Evolutionary conservation across 495 filamentous ascomycete genomes (phyloP), one percentile per base, ranked within the genome.

Genomic region (Aspergillus cristatus): DNA sequence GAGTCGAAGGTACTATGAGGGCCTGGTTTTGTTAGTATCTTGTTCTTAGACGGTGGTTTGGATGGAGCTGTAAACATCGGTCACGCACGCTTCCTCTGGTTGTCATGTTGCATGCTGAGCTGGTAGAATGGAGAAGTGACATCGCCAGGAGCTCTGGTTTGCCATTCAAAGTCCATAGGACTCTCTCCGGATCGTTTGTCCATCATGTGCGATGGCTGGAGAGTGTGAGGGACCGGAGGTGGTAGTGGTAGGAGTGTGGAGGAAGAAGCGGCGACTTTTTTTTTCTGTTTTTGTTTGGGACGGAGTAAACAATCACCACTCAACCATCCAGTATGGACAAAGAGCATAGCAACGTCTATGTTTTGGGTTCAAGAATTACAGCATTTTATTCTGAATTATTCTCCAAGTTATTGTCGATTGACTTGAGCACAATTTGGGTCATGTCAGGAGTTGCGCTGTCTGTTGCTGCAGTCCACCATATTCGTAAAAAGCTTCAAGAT

Each of bases 141-240:
- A 50, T 79, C 74, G 6, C 69, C 62, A 12, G 79, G 76, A 5
- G 68, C 72, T 14, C 61, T 57, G 14, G 65, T 70, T 43, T 81
- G 67, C 69, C 68, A 83, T 56, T 79, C 70, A 50, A 74, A 82
- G 57, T 83, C 79, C 79, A 83, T 83, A 6, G 78, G 79, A 65
- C 66, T 74, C 41, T 77, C 75, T 45, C 68, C 63, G 3, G 69
- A 63, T 29, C 72, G 58, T 37, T 51, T 57, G 14, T 63, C 57
- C 58, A 64, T 71, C 34, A 13, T 58, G 10, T 3, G 12, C 5
- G 12, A 4, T 4, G 20, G 34, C 6, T 38, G 37, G 40, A 43
- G 40, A 35, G 26, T 18, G 22, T 35, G 40, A 28, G 37, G 46
- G 35, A 41, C 45, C 37, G 38, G 31, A n/a, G 12, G 28, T 13